phyloP scores from a whole-genome alignment of 805 yeast genomes.

The Candida parachauliodes region DNA sequence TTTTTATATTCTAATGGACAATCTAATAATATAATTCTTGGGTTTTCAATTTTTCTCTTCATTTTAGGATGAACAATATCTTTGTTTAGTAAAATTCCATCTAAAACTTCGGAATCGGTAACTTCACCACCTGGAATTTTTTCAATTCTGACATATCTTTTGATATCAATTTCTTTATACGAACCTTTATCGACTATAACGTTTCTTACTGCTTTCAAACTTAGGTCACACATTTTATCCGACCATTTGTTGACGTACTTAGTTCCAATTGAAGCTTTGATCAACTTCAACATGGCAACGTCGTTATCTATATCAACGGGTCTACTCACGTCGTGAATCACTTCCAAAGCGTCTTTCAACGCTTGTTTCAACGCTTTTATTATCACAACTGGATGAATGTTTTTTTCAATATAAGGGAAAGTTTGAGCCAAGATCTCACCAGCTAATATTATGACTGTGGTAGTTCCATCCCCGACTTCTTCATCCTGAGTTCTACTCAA shows the following conservation, averaged over 20 bases:
- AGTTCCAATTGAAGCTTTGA: constrained; percentile 92
- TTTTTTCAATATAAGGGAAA: constrained; percentile 89
- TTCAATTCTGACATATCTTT: constrained; percentile 90
- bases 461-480: constrained; percentile 98
- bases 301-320: constrained; percentile 85
- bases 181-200: constrained; percentile 61
- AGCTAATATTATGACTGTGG: constrained; percentile 93
- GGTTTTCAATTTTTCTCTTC: constrained; percentile 86
- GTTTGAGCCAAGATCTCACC: constrained; percentile 96
- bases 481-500: constrained; percentile 96
- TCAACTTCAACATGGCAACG: constrained; percentile 78
- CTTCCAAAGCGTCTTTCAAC: constrained; percentile 81
- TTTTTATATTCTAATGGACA: constrained; percentile 97
- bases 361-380: constrained; percentile 94
- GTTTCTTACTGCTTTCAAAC: constrained; percentile 83
- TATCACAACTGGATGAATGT: constrained; percentile 94
- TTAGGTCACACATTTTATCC: constrained; percentile 81
- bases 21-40: constrained; percentile 83
- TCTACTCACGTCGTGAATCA: constrained; percentile 76
- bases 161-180: constrained; percentile 82
- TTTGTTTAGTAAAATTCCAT: constrained; percentile 90
- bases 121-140: constrained; percentile 98
- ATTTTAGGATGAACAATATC: constrained; percentile 99
- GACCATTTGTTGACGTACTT: constrained; percentile 92
- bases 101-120: constrained; percentile 80